Base-by-base conservation (phyloP, 192 early-diverging fungal species). In the Pilaira anomala region DNA sequence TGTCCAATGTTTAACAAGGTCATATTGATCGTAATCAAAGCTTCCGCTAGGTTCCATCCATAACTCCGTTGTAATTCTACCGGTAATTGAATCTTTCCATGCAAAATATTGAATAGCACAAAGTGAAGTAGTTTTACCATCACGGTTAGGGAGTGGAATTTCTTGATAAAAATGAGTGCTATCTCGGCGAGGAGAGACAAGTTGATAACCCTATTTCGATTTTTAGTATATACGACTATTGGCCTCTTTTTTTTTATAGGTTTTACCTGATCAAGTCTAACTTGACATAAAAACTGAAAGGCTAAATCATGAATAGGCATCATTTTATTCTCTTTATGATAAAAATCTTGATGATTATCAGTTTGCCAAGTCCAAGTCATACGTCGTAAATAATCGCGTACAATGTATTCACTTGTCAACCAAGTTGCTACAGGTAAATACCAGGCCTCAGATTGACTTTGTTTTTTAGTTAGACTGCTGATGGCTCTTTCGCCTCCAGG, bases 241-340 rank as follows among this genome's bases (percentile, higher is more conserved):
- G 6, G n/a, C n/a, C n/a, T n/a, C n/a, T n/a, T n/a, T n/a, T n/a
- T n/a, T n/a, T n/a, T n/a, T 18, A 40, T 33, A 29, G n/a, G 13
- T 36, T 24, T n/a, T 66, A 66, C 64, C 64, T 84, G 76, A 21
- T 78, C 73, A 12, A 77, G 29, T 18, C 83, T 68, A 22, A 78
- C 70, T 45, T 78, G 76, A 60, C 80, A 84, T 18, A 84, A 48
- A 54, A 76, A 78, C 45, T 84, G 83, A 53, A 80, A 84, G 2
- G 80, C 83, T 2, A 84, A 60, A 56, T 84, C 80, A 30, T 80
- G 78, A 45, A 81, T 74, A 9, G 80, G 72, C 56, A 76, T 76
- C 42, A 70, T 76, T 26, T 62, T 66, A 44, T 76, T 71, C 14
- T 64, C 56, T n/a, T 44, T 57, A 28, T 70, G 68, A 59, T 60